A percentile compares a stretch with the other conserved stretches of the same genome.
These are phyloP conservation scores for Choanephora cucurbitarum DNA, from an alignment of 371 early-diverging fungal genomes.

Conservation along the genomic window DNA sequence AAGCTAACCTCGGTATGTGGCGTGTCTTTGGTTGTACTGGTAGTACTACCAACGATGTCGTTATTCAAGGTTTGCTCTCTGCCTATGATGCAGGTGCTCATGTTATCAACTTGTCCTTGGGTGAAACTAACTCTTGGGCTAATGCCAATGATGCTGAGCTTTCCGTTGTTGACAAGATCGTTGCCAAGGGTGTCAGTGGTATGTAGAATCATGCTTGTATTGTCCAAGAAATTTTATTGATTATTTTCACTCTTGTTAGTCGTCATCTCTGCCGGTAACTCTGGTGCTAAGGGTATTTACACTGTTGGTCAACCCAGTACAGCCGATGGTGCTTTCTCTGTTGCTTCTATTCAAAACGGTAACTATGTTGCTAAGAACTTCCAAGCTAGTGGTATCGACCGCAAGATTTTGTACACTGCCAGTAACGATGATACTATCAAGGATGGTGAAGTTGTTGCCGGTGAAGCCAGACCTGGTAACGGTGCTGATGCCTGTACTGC, in stretches of 20 bases:
- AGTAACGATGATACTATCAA: slow-evolving; percentile 6
- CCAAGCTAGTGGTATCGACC: slow-evolving; percentile 19
- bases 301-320: slow-evolving; percentile 55
- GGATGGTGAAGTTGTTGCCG: slow-evolving; percentile 13
- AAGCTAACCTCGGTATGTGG: slow-evolving; percentile 56
- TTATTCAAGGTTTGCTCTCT: slow-evolving; percentile 61
- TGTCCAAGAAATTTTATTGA: not conserved
- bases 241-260: slow-evolving; percentile 29
- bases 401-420: slow-evolving; percentile 12
- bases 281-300: slow-evolving; percentile 54
- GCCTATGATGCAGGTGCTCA: slow-evolving; percentile 62
- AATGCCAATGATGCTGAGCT: slow-evolving; percentile 32
- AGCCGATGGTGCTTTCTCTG: slow-evolving; percentile 49
- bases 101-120: slow-evolving; percentile 70
- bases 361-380: slow-evolving; percentile 18
- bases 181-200: slow-evolving; percentile 29
- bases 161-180: slow-evolving; percentile 29
- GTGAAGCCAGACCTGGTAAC: slow-evolving; percentile 17
- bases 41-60: slow-evolving; percentile 52
- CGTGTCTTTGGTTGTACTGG: slow-evolving; percentile 72
- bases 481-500: slow-evolving; percentile 26
- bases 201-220: not conserved
- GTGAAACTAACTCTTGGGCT: slow-evolving; percentile 59
- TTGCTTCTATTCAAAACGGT: slow-evolving; percentile 62
- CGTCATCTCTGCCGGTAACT: slow-evolving; percentile 62